Evolutionary conservation across 805 yeast genomes (phyloP), one percentile per base, ranked within the genome.

Genomic region (Henningerozyma blattae): DNA sequence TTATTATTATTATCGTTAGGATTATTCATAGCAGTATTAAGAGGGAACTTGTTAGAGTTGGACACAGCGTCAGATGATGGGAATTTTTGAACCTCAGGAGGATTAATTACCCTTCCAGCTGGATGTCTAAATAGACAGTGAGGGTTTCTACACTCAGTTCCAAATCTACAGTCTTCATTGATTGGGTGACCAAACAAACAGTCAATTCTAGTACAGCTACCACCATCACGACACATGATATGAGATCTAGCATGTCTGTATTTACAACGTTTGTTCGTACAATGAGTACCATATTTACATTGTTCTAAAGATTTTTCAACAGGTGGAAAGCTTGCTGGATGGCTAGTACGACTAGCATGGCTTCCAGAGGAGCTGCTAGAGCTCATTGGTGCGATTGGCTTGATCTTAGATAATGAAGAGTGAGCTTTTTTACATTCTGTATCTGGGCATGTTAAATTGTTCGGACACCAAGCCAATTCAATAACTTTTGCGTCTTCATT

Each of bases 121-220:
- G 95, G 94, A 58, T 86, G 96, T 47, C 67, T 68, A 59, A 65
- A 86, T 43, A 75, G 55, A 65, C 96, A 86, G 35, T 67, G 64
- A 33, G 65, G 64, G 55, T 83, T 84, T 46, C 67, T 72, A 61
- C 96, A 86, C 41, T 72, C 72, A 37, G 65, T 65, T 12, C 85
- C 93, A 57, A 76, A 86, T 46, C 79, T 81, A 62, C 96, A 86
- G 34, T 69, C 77, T 50, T 79, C 87, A 42, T 67, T 67, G 27
- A 83, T 62, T 28, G 94, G 94, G 56, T 86, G 96, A 15, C 80
- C 68, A 56, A 84, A 86, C 32, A 69, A 65, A 61, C 96, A 86
- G 55, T 86, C 91, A 32, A 73, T 63, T 56, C 94, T 73, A 15
- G 72, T 68, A 62, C 96, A 86, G 32, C 66, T 67, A 18, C 72